phyloP scores from a whole-genome alignment of 345 rosid species.

The Populus pruinosa region DNA sequence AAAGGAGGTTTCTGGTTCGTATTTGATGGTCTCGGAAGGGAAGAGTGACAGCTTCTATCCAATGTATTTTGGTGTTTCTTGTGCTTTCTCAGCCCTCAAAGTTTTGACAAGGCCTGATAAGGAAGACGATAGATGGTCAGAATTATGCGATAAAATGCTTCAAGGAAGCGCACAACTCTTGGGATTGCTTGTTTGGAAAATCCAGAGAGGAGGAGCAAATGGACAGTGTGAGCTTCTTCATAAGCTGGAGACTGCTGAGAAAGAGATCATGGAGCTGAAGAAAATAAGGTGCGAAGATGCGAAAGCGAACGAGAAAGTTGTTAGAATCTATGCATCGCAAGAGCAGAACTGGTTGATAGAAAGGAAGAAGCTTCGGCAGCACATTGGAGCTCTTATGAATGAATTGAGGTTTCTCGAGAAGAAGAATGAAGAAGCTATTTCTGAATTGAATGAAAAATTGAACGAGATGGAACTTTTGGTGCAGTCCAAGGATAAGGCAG shows the following conservation, averaged over 20 bases:
- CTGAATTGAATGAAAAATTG: constrained; percentile 46
- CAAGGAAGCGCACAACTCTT: constrained; percentile 61
- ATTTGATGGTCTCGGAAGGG: constrained; percentile 25
- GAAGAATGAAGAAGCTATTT: constrained; percentile 42
- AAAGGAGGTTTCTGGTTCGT: constrained; percentile 26
- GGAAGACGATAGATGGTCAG: constrained; percentile 54
- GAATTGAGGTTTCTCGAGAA: constrained; percentile 46
- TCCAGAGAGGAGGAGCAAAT: constrained; percentile 43
- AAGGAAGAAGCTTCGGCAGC: constrained; percentile 55
- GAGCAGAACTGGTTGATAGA: constrained; percentile 84
- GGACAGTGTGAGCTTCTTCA: constrained; percentile 33
- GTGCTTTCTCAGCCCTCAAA: constrained; percentile 54
- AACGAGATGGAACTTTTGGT: constrained; percentile 52
- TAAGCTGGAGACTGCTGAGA: constrained; percentile 53
- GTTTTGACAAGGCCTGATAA: constrained; percentile 36
- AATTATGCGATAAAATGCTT: constrained; percentile 50
- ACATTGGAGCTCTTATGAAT: constrained; percentile 57
- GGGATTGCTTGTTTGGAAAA: constrained; percentile 66
- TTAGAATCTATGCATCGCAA: constrained; percentile 72
- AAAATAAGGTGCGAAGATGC: constrained; percentile 71
- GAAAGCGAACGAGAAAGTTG: constrained; percentile 91
- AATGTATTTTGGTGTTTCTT: constrained; percentile 65
- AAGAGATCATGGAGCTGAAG: constrained; percentile 58
- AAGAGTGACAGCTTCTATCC: constrained; percentile 44
- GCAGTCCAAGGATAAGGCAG: constrained; percentile 50